Base-by-base conservation (phyloP, 225 moss, liverwort and hornwort species). In the Pleurozium schreberi region DNA sequence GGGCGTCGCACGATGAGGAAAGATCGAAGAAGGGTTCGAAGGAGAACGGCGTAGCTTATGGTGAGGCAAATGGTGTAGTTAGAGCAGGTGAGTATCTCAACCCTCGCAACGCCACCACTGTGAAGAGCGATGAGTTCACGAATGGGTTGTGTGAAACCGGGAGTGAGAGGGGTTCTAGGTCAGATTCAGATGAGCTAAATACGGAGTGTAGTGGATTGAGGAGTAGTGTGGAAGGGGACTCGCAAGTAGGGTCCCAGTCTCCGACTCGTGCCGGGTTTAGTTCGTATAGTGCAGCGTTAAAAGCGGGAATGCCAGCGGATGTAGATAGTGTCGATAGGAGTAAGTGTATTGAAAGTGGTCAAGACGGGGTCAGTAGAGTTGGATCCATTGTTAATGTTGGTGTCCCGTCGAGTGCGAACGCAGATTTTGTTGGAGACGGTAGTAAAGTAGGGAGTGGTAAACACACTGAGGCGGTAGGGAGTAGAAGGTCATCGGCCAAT, bases 221-320 rank as follows among this genome's bases (percentile, higher is more conserved):
- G 88, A 93, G 91, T 90, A 91, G 92, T 87, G 80, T 84, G 31
- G 93, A 92, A 86, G 89, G 90, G 64, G 96, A 94, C 80, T 90
- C 93, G 63, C 91, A 91, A 84, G 76, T 90, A 81, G 94, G 87
- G 82, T 93, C 93, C 30, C 92, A 87, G 85, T 93, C 95, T 38
- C 92, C 89, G 84, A 88, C 86, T 84, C 94, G 92, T 90, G 73
- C 93, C 82, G 97, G 97, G 82, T 97, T 97, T 95, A 90, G 92
- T 92, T 99, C 99, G 70, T 99, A 99, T 88, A 96, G 99, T 94
- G 97, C 96, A 83, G 97, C 99, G 84, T 93, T 99, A 92, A 99
- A 97, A 94, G 96, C 99, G 84, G 96, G 97, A 53, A 99, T 97
- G 96, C 82, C 89, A 76, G 88, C 89, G 87, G 97, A 95, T 81